These are phyloP conservation scores for Panicum hallii DNA, from an alignment of 202 grass and related monocot genomes.

Conservation along the genomic window DNA sequence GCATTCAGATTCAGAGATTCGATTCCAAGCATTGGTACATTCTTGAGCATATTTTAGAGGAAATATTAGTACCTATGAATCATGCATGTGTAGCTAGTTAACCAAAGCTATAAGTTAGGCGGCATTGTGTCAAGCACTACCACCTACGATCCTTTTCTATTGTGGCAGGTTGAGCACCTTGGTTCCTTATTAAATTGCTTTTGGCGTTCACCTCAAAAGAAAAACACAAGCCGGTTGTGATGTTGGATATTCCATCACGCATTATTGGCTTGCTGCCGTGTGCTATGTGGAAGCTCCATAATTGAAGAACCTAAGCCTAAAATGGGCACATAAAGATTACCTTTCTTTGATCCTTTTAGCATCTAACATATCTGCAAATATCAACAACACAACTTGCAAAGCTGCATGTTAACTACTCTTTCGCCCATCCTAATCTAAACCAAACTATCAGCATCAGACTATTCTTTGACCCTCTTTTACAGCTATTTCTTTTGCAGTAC, in stretches of 20 bases:
- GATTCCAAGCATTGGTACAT: conserved; percentile 12
- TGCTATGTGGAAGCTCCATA: conserved; percentile 4
- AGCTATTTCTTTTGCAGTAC: neutral
- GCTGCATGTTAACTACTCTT: conserved; percentile 12
- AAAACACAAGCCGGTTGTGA: neutral
- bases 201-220: neutral
- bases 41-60: conserved; percentile 13
- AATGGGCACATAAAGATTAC: neutral
- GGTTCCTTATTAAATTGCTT: neutral
- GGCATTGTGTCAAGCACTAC: conserved; percentile 40
- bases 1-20: conserved; percentile 25
- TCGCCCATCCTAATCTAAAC: neutral
- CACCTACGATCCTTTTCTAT: conserved; percentile 15
- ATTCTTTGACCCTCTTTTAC: neutral
- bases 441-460: conserved; percentile 1
- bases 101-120: conserved; percentile 37
- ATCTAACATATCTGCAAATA: neutral
- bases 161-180: neutral
- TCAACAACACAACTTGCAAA: neutral
- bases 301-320: neutral
- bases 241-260: conserved; percentile 28
- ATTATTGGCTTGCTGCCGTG: neutral
- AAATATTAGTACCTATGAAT: conserved; percentile 3
- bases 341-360: neutral
- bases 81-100: conserved; percentile 9